Percentiles rank a stretch among this genome's conserved stretches.
phyloP scores from a whole-genome alignment of 768 basidiomycete species.

The Scleroderma bovista region DNA sequence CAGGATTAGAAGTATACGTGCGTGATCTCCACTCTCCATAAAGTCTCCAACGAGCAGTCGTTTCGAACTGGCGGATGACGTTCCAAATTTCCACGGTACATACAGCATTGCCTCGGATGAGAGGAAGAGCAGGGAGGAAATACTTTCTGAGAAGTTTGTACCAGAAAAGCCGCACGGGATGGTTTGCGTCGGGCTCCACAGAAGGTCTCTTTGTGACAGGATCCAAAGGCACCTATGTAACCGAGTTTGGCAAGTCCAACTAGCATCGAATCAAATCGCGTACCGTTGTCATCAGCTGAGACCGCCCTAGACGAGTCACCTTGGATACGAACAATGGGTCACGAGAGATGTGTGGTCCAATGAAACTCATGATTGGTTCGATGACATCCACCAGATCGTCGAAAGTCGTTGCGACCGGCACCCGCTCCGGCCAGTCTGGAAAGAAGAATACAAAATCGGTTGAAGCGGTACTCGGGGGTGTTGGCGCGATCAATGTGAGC shows the following conservation, averaged over 20 bases:
- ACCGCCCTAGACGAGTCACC: conserved; percentile 71
- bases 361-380: conserved; percentile 73
- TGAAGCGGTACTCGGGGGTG: conserved; percentile 69
- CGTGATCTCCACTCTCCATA: conserved; percentile 93
- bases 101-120: conserved; percentile 81
- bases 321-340: conserved; percentile 75
- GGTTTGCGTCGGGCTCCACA: conserved; percentile 48
- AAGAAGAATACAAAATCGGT: conserved; percentile 90
- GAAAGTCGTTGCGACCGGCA: conserved; percentile 57
- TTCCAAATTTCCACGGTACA: conserved; percentile 93
- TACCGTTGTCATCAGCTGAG: conserved; percentile 54
- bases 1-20: conserved; percentile 69
- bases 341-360: conserved; percentile 77
- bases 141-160: conserved; percentile 71
- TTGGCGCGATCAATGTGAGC: conserved; percentile 74
- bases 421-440: conserved; percentile 69
- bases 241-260: conserved; percentile 3
- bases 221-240: conserved; percentile 42
- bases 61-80: conserved; percentile 74
- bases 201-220: conserved; percentile 54
- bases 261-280: conserved; percentile 7
- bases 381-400: conserved; percentile 73
- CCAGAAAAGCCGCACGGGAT: conserved; percentile 79
- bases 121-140: conserved; percentile 81
- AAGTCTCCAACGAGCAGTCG: conserved; percentile 77